Conservation (phyloP, 2,329 filamentous ascomycete genomes). For the Lachnellula arida region DNA sequence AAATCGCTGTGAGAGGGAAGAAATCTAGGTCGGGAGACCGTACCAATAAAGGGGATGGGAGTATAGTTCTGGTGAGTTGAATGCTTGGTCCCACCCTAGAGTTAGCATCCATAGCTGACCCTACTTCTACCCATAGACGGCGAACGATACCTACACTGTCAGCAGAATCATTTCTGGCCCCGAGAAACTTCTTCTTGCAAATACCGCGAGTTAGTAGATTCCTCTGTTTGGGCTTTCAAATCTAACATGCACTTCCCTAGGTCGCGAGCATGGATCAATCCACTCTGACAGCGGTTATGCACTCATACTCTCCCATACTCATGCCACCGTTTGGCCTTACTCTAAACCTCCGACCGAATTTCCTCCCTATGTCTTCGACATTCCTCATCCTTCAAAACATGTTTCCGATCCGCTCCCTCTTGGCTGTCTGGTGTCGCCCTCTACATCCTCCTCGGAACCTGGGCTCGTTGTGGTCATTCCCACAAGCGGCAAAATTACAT, state of each 20-base stretch:
- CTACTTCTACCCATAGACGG: constrained; percentile 51
- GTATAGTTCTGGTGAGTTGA: constrained; percentile 58
- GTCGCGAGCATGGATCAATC: constrained; percentile 60
- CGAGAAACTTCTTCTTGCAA: constrained; percentile 61
- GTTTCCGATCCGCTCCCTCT: constrained; percentile 70
- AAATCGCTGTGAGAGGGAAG: constrained; percentile 57
- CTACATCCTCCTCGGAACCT: constrained; percentile 72
- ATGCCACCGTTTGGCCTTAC: constrained; percentile 91
- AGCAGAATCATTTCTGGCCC: constrained; percentile 81
- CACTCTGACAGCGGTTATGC: constrained; percentile 67
- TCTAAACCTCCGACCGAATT: constrained; percentile 61
- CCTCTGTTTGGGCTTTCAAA: constrained; percentile 9
- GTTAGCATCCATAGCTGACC: constrained; percentile 1
- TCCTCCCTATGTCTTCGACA: constrained; percentile 73
- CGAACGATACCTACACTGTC: constrained; percentile 78
- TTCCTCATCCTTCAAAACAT: constrained; percentile 68
- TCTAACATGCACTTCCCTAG: constrained; percentile 36
- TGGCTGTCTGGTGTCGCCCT: constrained; percentile 75
- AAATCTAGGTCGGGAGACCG: constrained; percentile 60
- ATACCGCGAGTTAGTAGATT: constrained; percentile 54
- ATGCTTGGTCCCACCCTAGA: background rate
- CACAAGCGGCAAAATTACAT: constrained; percentile 77
- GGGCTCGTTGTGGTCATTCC: constrained; percentile 86
- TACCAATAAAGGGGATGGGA: constrained; percentile 65
- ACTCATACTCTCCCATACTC: constrained; percentile 71